Base-by-base conservation (phyloP, 148 eudicot species). In the Polygonum maritimum region DNA sequence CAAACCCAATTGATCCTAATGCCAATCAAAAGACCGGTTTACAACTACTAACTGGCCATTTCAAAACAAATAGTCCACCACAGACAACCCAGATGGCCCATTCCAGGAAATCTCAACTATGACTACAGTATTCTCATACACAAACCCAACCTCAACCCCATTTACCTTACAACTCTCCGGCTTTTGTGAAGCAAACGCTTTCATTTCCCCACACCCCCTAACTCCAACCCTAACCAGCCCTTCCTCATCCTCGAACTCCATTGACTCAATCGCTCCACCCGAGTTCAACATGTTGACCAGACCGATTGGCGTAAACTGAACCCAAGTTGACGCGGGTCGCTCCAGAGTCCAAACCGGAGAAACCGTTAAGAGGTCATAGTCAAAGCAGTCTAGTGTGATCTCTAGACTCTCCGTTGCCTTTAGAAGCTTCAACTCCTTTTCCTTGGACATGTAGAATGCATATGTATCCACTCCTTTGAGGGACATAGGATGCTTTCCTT, bases 391-490 rank as follows among this genome's bases (percentile, higher is more conserved):
- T 9, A 57, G 21, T 7, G 63, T 57, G 63, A 57, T 1, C 31
- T 57, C 63, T 19, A 57, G 63, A 22, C 31, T 19, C 26, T 57
- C 63, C 0, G 63, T 57, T n/a, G 21, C 58, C 58, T n/a, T 54
- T n/a, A 54, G 0, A 7, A 16, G 58, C 26, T n/a, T 54, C 18
- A 94, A 76, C 62, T 86, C 84, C 81, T 88, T 85, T 41, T 82
- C 85, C 35, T 78, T 85, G 87, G 77, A 86, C 48, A 79, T 74
- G 76, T 94, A 94, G 85, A 90, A 71, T 0, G 90, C 97, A 74
- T 90, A 94, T 12, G 62, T 65, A 21, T 58, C 65, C 33, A 62
- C 18, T 62, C 15, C 69, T 26, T 62, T 51, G 11, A 85, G 52
- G 67, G 86, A 82, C 47, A 89, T 87, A 11, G 78, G 79, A 65